phyloP scores from a whole-genome alignment of 2,329 filamentous ascomycete species.

The Trichoderma endophyticum region DNA sequence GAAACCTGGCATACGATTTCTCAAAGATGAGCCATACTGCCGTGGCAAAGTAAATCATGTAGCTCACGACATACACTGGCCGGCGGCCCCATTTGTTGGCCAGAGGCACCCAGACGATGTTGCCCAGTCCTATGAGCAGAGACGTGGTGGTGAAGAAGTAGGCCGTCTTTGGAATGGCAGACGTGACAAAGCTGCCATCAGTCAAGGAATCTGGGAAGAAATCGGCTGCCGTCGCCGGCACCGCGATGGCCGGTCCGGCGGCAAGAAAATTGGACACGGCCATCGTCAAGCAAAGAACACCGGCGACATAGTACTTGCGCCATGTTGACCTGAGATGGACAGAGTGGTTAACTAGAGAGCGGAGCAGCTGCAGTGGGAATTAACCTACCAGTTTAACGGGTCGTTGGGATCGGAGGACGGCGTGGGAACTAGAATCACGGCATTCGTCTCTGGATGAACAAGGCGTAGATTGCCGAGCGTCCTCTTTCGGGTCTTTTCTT shows the following conservation, averaged over 20 bases:
- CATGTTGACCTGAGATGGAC: slow-evolving; percentile 36
- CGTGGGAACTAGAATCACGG: slow-evolving; percentile 49
- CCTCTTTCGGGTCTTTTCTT: slow-evolving; percentile 22
- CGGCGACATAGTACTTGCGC: slow-evolving; percentile 50
- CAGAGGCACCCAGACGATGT: slow-evolving; percentile 46
- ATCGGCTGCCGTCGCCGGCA: slow-evolving; percentile 44
- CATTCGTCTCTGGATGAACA: slow-evolving; percentile 40
- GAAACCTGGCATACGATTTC: slow-evolving; percentile 38
- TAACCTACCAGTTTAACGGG: slow-evolving; percentile 49
- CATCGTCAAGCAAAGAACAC: slow-evolving; percentile 50
- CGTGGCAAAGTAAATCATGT: slow-evolving; percentile 40
- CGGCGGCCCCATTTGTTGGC: slow-evolving; percentile 45
- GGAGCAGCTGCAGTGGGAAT: background rate
- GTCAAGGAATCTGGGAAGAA: slow-evolving; percentile 42
- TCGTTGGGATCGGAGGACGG: slow-evolving; percentile 52
- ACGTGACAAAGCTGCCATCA: slow-evolving; percentile 27
- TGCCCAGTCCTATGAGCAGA: slow-evolving; percentile 47
- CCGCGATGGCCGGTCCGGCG: slow-evolving; percentile 52
- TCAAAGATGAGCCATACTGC: slow-evolving; percentile 45
- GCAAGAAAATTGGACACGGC: slow-evolving; percentile 56
- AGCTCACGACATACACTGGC: slow-evolving; percentile 43
- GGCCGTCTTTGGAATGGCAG: slow-evolving; percentile 42
- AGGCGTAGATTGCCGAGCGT: slow-evolving; percentile 43
- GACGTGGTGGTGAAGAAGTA: slow-evolving; percentile 54
- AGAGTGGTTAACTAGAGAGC: slow-evolving; percentile 18